Conservation (phyloP, 2,329 filamentous ascomycete species). For the Ophiostoma populinum region DNA sequence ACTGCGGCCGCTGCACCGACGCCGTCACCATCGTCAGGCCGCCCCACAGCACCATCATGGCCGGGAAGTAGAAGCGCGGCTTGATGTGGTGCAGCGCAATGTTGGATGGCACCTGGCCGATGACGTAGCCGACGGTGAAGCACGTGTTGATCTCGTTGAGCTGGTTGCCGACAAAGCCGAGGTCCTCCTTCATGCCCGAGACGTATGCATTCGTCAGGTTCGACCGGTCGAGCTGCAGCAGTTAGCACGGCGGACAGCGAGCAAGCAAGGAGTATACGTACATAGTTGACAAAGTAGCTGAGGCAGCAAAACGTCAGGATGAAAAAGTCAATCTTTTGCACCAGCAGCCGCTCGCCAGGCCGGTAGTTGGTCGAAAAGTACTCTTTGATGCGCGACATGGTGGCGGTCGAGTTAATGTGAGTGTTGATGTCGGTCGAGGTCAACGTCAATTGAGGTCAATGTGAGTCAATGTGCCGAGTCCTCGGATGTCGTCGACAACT, state of each 20-base stretch:
- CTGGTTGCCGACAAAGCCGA: constrained; percentile 29
- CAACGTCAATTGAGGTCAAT: too few species aligned
- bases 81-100: constrained; percentile 44
- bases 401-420: constrained; percentile 1
- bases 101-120: constrained; percentile 45
- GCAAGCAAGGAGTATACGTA: constrained; percentile 14
- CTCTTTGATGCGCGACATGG: constrained; percentile 8
- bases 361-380: constrained; percentile 10
- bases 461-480: too few species aligned
- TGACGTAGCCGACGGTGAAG: constrained; percentile 27
- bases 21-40: constrained; percentile 45
- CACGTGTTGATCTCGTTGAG: constrained; percentile 36
- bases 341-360: constrained; percentile 16
- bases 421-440: background rate
- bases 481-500: too few species aligned
- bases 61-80: constrained; percentile 45
- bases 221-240: constrained; percentile 27
- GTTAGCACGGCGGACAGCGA: background rate
- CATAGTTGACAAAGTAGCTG: constrained; percentile 37
- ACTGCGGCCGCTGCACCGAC: constrained; percentile 28
- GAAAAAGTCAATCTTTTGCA: constrained; percentile 33
- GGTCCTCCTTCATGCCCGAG: constrained; percentile 34
- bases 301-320: constrained; percentile 47
- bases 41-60: constrained; percentile 48
- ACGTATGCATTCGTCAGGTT: constrained; percentile 38